These are phyloP conservation scores for Phytophthora sp. DNA, from an alignment of 352 stramenopile species.

Conservation along the genomic window DNA sequence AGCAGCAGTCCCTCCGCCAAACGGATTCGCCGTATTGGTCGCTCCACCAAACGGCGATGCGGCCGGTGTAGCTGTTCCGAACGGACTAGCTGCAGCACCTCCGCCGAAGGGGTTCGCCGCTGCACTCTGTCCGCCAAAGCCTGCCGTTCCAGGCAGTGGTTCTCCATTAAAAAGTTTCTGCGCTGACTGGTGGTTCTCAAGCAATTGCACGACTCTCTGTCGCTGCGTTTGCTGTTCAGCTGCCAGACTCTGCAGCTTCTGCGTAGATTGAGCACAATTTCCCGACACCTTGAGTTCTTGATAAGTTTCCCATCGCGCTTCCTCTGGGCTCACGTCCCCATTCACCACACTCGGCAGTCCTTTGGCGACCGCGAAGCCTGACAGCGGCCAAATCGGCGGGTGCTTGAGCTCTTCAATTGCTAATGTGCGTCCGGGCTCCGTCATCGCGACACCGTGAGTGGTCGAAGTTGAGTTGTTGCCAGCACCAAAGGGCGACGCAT, in stretches of 20 bases:
- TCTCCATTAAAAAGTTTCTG: conserved; percentile 67
- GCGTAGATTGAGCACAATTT: conserved; percentile 42
- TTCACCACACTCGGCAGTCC: conserved; percentile 64
- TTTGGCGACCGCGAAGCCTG: conserved; percentile 67
- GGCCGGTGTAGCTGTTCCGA: conserved; percentile 7
- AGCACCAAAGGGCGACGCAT: background rate
- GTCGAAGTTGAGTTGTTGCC: conserved; percentile 4
- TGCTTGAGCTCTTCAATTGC: conserved; percentile 66
- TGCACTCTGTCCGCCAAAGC: conserved; percentile 23
- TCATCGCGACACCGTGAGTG: conserved; percentile 32
- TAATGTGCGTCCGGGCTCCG: conserved; percentile 50
- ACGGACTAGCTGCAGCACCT: conserved; percentile 23
- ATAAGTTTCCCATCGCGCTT: conserved; percentile 67
- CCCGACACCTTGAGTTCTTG: conserved; percentile 59
- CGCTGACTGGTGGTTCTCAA: conserved; percentile 57
- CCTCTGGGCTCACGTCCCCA: conserved; percentile 68
- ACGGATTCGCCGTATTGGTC: conserved; percentile 20
- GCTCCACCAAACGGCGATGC: conserved; percentile 33
- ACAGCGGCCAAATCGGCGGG: conserved; percentile 65
- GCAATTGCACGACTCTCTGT: conserved; percentile 48
- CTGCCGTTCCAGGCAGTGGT: conserved; percentile 24
- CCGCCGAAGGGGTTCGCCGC: conserved; percentile 27
- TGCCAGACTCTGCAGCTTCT: conserved; percentile 46
- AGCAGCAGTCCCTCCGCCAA: conserved; percentile 8
- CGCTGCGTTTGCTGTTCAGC: conserved; percentile 58